Base-by-base conservation (phyloP, 2,329 filamentous ascomycete species). In the Clarireedia sp. region DNA sequence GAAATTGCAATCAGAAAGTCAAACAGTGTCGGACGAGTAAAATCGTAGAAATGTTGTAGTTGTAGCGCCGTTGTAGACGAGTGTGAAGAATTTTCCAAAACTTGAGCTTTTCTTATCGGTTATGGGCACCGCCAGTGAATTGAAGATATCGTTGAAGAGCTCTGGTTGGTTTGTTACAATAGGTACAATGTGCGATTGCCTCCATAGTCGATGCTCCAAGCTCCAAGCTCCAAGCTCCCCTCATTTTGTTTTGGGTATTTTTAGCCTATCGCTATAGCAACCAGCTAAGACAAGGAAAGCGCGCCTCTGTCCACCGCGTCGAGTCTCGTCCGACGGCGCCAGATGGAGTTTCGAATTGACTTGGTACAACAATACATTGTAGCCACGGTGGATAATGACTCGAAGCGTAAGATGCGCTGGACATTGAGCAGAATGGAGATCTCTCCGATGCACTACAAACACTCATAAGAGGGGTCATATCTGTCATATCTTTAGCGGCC, bases 41-140 rank as follows among this genome's bases (percentile, higher is more conserved):
- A 43, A 21, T 54, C 52, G 48, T 54, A 54, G 37, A 36, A 54
- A 54, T 54, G 45, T 54, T 49, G 37, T 43, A 50, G 41, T 12
- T 21, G 41, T 8, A 23, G 41, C n/a, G 5, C 23, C 7, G 7
- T 24, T 24, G 24, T 24, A 26, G 24, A 26, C 24, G 41, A 54
- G 51, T 49, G 46, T 19, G 45, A 54, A 49, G 51, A 41, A 43
- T 36, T 23, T 55, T 43, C 46, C 38, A 55, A 55, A 55, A 50
- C 12, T 44, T 12, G 14, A 48, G 33, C 3, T 29, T 19, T 19
- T 41, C 37, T 40, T 48, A n/a, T 48, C 44, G 44, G n/a, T 41
- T 54, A 41, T 54, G 44, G 38, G 12, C 29, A 41, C 21, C 29
- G 44, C 47, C 1, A 26, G 23, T n/a, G 23, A 10, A 12, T 5